Evolutionary conservation across 768 basidiomycete genomes (phyloP).

Genomic region (Epithele typhae): DNA sequence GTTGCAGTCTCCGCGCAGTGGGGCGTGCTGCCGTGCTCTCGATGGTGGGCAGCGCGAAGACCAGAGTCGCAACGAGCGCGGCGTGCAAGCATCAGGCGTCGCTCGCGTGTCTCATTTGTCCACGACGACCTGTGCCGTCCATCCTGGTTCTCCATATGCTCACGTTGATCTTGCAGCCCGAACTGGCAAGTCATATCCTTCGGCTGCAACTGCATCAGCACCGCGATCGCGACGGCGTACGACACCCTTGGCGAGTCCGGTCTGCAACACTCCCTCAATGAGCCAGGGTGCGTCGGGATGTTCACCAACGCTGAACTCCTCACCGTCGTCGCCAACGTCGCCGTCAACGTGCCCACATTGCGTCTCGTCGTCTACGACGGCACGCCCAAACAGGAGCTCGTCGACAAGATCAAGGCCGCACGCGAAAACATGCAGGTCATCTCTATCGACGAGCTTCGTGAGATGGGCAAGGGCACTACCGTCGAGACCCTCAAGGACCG

Average conservation of each 20-base stretch:
- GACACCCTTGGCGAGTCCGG: constrained; percentile 91
- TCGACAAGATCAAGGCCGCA: constrained; percentile 54
- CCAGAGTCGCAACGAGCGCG: no score
- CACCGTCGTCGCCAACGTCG: constrained; percentile 66
- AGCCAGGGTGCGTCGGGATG: constrained; percentile 76
- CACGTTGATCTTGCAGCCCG: constrained; percentile 35
- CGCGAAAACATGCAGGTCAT: constrained; percentile 58
- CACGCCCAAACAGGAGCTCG: constrained; percentile 40
- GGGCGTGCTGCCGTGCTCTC: no score
- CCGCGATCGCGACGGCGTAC: constrained; percentile 90
- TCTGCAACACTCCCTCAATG: constrained; percentile 85
- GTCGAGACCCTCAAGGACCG: constrained; percentile 45
- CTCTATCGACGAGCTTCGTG: constrained; percentile 67
- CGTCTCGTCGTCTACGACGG: constrained; percentile 88
- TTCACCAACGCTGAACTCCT: constrained; percentile 94
- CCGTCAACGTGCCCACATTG: constrained; percentile 69
- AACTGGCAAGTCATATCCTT: constrained; percentile 90
- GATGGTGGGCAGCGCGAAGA: no score
- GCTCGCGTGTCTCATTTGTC: no score
- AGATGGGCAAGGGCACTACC: constrained; percentile 55
- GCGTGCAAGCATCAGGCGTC: no score
- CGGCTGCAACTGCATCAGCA: constrained; percentile 73
- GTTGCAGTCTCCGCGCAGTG: no score
- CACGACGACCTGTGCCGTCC: no score
- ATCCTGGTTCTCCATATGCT: neutral